Evolutionary conservation across 2,329 filamentous ascomycete species (phyloP), one percentile per base, ranked within the genome.

Genomic region (Trichophyton mentagrophytes): DNA sequence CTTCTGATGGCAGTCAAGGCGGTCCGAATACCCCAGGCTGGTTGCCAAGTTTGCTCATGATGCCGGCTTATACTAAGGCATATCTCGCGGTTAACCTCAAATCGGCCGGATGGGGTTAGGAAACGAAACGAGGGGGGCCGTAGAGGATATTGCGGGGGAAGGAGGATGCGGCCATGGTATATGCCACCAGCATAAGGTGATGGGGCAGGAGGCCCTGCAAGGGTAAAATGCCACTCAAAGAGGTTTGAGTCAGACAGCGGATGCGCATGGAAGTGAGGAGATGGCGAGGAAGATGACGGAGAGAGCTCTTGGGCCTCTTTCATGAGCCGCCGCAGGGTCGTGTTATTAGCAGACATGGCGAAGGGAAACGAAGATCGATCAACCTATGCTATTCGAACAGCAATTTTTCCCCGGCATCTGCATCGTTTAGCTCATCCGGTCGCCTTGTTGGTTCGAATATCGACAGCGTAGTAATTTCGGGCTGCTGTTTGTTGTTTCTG

Each of bases 31-130:
- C 93, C 93, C 93, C 93, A 99, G 0, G 93, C 93, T 0, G 93
- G 93, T 80, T 96, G 92, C 93, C 93, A 99, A 15, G 89, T 95
- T 77, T 97, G 93, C 73, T 97, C 93, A 75, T 99, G 93, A 74
- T 96, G 92, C 1, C 91, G 92, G 59, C 85, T 89, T 69, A 97
- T 99, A 68, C 85, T 89, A 15, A 99, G 83, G 71, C 93, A 99
- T 67, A 99, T 97, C 78, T 97, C 92, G 66, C 93, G 85, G 72
- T 99, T 99, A 60, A 90, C 86, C 74, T 97, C 93, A 75, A 99
- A 99, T 64, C 93, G 85, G 59, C 92, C 93, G 27, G 85, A 89
- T 0, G 93, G 90, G 0, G 93, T 97, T 5, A 90, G 80, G 78
- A 99, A 97, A 68, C 93, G 89, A 79, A 99, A 97, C n/a, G 85